phyloP scores from a whole-genome alignment of 2,329 filamentous ascomycete species.

The Emmonsiellopsis sp. region DNA sequence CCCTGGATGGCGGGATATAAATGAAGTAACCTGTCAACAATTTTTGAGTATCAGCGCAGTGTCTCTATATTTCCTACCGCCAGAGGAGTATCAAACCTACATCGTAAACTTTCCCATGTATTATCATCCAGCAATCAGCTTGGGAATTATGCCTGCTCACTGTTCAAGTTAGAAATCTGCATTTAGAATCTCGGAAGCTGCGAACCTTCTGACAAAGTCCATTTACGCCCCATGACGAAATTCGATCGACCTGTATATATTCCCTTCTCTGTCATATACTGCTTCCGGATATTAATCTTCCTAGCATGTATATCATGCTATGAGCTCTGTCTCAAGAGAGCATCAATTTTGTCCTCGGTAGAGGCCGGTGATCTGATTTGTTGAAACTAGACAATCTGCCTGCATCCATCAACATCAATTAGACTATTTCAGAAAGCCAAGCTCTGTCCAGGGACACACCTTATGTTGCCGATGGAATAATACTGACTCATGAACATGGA shows the following conservation, averaged over 20 bases:
- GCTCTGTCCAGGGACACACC: no score
- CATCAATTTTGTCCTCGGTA: no score
- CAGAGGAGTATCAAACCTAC: constrained; percentile 34
- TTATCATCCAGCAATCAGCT: constrained; percentile 86
- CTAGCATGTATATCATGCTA: no score
- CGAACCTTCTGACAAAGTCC: neutral
- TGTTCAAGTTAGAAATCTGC: constrained; percentile 24
- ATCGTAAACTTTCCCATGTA: constrained; percentile 90
- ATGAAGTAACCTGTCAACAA: constrained; percentile 53
- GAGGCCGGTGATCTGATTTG: no score
- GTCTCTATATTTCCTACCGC: neutral
- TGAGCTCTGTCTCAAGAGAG: no score
- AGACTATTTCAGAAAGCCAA: no score
- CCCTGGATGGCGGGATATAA: constrained; percentile 75
- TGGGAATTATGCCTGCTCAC: constrained; percentile 77
- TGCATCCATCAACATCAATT: no score
- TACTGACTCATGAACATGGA: no score
- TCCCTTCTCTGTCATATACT: neutral
- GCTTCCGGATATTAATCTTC: neutral
- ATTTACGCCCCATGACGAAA: neutral
- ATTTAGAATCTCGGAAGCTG: neutral
- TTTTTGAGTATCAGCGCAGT: neutral
- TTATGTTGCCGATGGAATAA: no score
- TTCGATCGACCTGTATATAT: no score
- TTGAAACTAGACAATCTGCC: no score